Conservation (phyloP, 345 rosid species). For the Gossypium sturtianum region DNA sequence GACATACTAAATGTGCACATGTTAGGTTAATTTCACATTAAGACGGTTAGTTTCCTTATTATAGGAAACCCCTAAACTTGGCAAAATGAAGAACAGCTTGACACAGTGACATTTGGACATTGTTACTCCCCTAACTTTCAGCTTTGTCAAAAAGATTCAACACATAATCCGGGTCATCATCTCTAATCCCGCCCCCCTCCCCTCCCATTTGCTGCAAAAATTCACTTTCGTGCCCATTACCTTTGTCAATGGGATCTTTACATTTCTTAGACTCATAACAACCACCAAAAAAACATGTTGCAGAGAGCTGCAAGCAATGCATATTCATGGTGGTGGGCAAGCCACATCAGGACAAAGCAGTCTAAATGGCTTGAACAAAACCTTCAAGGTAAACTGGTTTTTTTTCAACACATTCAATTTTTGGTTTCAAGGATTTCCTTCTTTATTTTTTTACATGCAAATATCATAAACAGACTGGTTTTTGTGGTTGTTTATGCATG, state of each 20-base stretch:
- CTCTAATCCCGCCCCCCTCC: neutral
- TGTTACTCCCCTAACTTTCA: neutral
- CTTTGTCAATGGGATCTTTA: neutral
- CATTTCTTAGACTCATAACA: neutral
- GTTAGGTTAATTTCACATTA: no score
- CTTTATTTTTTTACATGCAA: neutral
- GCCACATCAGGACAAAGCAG: conserved; percentile 78
- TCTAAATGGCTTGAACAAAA: conserved; percentile 84
- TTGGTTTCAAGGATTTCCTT: neutral
- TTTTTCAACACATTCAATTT: no score
- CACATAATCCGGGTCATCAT: conserved; percentile 24
- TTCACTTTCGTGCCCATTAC: neutral
- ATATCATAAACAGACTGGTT: no score
- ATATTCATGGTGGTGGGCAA: conserved; percentile 96
- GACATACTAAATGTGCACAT: no score
- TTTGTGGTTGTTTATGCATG: neutral
- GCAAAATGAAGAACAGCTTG: neutral
- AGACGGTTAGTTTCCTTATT: neutral
- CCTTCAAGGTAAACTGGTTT: conserved; percentile 44
- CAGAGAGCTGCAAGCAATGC: conserved; percentile 83
- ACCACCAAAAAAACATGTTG: conserved; percentile 32
- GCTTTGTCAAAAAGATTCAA: conserved; percentile 25
- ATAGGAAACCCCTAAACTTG: conserved; percentile 1
- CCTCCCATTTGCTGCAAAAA: conserved; percentile 1
- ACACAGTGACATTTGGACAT: conserved; percentile 4